Evolutionary conservation across 31 red algal species (phyloP).

Genomic region (Bonnemaisonia californica): DNA sequence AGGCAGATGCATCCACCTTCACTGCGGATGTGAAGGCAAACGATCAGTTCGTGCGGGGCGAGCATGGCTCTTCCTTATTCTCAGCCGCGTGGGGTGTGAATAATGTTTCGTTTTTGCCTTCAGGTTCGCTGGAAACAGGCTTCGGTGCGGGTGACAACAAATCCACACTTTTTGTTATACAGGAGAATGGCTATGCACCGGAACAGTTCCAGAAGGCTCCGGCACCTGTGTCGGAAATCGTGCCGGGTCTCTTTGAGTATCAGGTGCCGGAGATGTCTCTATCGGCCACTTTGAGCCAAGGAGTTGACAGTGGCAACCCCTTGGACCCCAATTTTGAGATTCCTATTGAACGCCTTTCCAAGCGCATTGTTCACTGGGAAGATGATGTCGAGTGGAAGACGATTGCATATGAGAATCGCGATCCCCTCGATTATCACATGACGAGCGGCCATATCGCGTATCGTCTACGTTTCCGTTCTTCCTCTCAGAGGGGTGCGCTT

Average conservation of each 20-base stretch:
- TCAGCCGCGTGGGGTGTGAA: slow-evolving; percentile 56
- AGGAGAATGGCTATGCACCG: slow-evolving; percentile 22
- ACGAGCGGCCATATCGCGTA: slow-evolving; percentile 79
- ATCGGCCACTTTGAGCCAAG: slow-evolving; percentile 20
- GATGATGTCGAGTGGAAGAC: slow-evolving; percentile 75
- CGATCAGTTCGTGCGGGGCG: slow-evolving; percentile 23
- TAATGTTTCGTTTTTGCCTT: slow-evolving; percentile 40
- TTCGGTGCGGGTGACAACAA: slow-evolving; percentile 16
- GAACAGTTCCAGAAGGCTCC: slow-evolving; percentile 33
- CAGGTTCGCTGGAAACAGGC: slow-evolving; percentile 32
- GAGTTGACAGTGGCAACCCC: slow-evolving; percentile 22
- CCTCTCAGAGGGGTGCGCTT: slow-evolving; percentile 28
- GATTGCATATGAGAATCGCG: slow-evolving; percentile 67
- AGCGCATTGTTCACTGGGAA: slow-evolving; percentile 50
- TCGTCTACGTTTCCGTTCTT: slow-evolving; percentile 61
- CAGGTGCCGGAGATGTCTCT: slow-evolving; percentile 24
- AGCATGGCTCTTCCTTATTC: slow-evolving; percentile 17
- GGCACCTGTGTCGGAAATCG: background rate
- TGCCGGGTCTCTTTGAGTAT: slow-evolving; percentile 36
- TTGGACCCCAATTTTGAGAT: slow-evolving; percentile 42
- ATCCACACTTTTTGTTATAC: slow-evolving; percentile 35
- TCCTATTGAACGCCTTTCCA: slow-evolving; percentile 20
- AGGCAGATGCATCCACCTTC: slow-evolving; percentile 47
- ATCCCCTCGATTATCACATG: slow-evolving; percentile 81
- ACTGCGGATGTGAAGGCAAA: slow-evolving; percentile 48